Evolutionary conservation across 192 early-diverging fungal species (phyloP).

Genomic region (Geranomyces variabilis): DNA sequence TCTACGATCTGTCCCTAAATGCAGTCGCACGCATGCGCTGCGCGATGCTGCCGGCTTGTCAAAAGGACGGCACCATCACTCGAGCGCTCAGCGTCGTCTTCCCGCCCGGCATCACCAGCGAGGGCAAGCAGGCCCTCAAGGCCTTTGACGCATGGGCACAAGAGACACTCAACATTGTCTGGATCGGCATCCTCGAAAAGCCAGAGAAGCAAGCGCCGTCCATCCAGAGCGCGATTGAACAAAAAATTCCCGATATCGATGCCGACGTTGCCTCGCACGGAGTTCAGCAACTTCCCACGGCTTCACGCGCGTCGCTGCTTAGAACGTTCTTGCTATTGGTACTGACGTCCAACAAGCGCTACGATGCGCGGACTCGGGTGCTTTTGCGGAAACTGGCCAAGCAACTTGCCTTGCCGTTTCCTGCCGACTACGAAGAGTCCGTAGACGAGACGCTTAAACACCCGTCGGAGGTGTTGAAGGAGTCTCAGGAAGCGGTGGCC

Average conservation of each 20-base stretch:
- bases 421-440: conserved; percentile 43
- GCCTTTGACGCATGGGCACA: conserved; percentile 29
- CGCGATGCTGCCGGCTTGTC: conserved; percentile 5
- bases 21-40: conserved; percentile 4
- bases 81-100: background rate
- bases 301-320: conserved; percentile 2
- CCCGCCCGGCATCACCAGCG: conserved; percentile 4
- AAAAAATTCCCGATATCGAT: background rate
- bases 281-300: background rate
- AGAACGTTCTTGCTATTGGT: conserved; percentile 25
- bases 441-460: conserved; percentile 41
- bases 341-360: conserved; percentile 30
- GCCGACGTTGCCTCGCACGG: background rate
- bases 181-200: conserved; percentile 23
- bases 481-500: conserved; percentile 29
- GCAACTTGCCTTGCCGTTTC: conserved; percentile 41
- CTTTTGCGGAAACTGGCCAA: conserved; percentile 37
- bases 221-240: background rate
- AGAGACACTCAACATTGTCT: conserved; percentile 18
- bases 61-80: background rate
- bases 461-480: conserved; percentile 37
- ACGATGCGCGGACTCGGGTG: conserved; percentile 55
- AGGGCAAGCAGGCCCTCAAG: background rate
- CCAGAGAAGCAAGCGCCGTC: conserved; percentile 3
- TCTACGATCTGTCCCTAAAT: conserved; percentile 3